Evolutionary conservation across 2,329 filamentous ascomycete genomes (phyloP).

Genomic region (Exserohilum turcica): DNA sequence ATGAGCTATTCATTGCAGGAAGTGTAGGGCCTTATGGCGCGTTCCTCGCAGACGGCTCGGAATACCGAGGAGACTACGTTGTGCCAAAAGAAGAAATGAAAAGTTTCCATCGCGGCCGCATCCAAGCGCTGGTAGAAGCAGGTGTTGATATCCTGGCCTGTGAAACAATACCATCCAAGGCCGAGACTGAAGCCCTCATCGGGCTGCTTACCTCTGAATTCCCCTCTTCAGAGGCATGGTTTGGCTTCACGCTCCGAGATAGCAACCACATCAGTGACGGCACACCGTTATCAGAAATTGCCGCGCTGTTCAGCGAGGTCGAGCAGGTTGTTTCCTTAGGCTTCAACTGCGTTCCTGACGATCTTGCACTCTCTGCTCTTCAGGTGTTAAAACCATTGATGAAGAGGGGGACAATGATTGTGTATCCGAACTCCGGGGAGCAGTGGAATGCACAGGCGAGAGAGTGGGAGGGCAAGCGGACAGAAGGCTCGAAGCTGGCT

Average conservation of each 20-base stretch:
- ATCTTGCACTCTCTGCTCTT: conserved; percentile 43
- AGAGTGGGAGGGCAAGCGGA: conserved; percentile 40
- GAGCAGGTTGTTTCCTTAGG: conserved; percentile 51
- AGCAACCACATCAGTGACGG: conserved; percentile 50
- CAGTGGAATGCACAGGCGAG: conserved; percentile 51
- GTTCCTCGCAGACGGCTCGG: conserved; percentile 53
- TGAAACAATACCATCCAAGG: conserved; percentile 53
- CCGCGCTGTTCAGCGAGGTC: conserved; percentile 32
- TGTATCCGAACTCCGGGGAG: conserved; percentile 57
- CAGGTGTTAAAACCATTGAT: conserved; percentile 37
- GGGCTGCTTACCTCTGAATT: conserved; percentile 49
- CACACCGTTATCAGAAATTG: conserved; percentile 44
- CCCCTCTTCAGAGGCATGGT: conserved; percentile 45
- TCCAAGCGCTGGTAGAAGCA: conserved; percentile 49
- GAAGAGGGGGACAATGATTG: conserved; percentile 40
- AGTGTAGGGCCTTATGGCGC: conserved; percentile 57
- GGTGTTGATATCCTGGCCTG: conserved; percentile 53
- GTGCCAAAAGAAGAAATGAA: conserved; percentile 41
- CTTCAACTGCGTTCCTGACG: conserved; percentile 52
- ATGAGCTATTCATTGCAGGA: conserved; percentile 49
- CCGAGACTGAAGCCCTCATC: conserved; percentile 49
- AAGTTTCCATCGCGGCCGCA: conserved; percentile 52
- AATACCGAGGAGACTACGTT: conserved; percentile 53
- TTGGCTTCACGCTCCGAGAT: conserved; percentile 50
- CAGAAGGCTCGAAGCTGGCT: conserved; percentile 29